Conservation (phyloP, 306 rosid species). For the Sicyos baderoa region DNA sequence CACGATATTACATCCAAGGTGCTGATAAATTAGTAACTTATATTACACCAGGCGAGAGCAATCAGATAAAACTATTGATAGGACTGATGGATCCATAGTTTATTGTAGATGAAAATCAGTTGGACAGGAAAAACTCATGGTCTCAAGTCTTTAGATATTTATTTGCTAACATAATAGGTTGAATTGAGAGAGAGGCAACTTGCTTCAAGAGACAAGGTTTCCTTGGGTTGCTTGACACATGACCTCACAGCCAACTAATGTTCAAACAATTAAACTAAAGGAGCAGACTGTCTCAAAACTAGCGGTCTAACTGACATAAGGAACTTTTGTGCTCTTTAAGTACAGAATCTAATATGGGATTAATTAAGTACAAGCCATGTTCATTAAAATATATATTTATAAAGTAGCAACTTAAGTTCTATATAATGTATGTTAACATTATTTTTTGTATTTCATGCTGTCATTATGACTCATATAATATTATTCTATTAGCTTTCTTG, state of each 20-base stretch:
- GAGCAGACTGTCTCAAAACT: neutral
- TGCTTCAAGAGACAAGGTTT: neutral
- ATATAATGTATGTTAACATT: neutral
- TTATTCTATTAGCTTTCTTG: neutral
- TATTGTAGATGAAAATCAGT: neutral
- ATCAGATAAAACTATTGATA: neutral
- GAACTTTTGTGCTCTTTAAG: neutral
- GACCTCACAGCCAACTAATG: neutral
- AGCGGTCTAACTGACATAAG: neutral
- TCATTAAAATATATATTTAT: neutral
- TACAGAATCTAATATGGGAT: neutral
- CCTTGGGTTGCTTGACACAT: neutral
- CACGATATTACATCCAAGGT: neutral
- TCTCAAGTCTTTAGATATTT: neutral
- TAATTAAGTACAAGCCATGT: neutral
- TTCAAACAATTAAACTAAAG: neutral
- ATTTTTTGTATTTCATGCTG: conserved; percentile 10
- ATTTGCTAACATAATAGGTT: neutral
- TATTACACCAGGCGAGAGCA: neutral
- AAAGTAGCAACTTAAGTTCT: neutral
- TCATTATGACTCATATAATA: conserved; percentile 11
- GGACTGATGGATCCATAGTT: neutral
- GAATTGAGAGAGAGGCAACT: neutral
- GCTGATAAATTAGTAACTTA: neutral
- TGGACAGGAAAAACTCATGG: neutral